These are phyloP conservation scores for Lippia alba DNA, from an alignment of 305 asterid genomes.

Conservation along the genomic window DNA sequence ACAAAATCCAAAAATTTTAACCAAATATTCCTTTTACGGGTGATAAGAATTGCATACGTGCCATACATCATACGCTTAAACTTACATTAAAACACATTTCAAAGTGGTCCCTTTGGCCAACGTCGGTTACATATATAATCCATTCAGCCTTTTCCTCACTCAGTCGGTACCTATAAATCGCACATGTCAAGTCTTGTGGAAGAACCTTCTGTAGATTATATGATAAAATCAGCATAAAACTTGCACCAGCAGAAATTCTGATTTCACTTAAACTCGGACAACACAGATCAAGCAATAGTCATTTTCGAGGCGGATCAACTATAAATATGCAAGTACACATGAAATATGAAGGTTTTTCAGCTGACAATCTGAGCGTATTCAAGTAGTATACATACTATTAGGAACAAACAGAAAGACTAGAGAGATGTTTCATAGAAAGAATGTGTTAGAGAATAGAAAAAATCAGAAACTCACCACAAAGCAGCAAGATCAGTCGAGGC, in stretches of 20 bases:
- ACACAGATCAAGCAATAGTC: constrained; percentile 3
- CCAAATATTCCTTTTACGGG: constrained; percentile 18
- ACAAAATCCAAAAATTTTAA: constrained; percentile 31
- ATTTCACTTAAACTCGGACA: not conserved
- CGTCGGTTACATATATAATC: constrained; percentile 91
- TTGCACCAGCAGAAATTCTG: constrained; percentile 18
- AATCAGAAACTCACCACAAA: constrained; percentile 67
- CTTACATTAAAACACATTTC: constrained; percentile 93
- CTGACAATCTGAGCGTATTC: constrained; percentile 12
- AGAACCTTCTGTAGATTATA: constrained; percentile 7
- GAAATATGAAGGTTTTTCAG: not conserved
- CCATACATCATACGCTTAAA: constrained; percentile 27
- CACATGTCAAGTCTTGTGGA: constrained; percentile 27
- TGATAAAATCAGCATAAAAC: constrained; percentile 12
- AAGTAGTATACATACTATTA: constrained; percentile 1
- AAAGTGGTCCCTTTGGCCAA: constrained; percentile 91
- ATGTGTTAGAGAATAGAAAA: constrained; percentile 4
- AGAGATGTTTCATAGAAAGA: constrained; percentile 22
- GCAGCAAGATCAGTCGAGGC: constrained; percentile 97
- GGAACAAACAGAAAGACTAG: constrained; percentile 3
- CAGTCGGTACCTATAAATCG: constrained; percentile 75
- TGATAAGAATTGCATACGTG: not conserved
- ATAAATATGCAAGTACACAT: constrained; percentile 15
- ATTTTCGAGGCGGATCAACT: constrained; percentile 13
- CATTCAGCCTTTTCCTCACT: constrained; percentile 93